phyloP scores from a whole-genome alignment of 2,329 filamentous ascomycete genomes.

The Fusarium kyushuense region DNA sequence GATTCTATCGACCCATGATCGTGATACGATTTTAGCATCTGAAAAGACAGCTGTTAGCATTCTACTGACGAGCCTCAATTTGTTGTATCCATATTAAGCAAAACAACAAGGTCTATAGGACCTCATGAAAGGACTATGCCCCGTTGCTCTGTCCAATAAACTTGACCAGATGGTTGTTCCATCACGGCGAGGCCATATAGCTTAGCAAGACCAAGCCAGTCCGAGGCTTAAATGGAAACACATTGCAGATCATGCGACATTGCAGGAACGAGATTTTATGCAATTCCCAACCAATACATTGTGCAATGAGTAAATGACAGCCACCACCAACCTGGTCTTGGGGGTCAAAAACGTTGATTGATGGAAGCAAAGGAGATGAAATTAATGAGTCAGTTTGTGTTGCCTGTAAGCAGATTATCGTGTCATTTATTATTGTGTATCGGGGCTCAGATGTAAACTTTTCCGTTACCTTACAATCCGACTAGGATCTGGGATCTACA shows the following conservation, averaged over 20 bases:
- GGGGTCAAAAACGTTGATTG: neutral
- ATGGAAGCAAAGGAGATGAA: neutral
- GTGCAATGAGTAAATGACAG: conserved; percentile 4
- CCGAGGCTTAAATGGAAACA: neutral
- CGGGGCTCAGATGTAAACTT: neutral
- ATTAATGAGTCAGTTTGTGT: neutral
- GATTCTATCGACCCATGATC: neutral
- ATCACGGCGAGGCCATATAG: neutral
- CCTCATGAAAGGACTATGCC: neutral
- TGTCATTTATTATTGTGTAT: neutral
- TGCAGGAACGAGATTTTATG: conserved; percentile 10
- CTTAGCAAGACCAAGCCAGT: neutral
- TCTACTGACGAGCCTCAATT: neutral
- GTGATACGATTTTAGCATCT: neutral
- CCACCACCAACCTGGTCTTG: conserved; percentile 1
- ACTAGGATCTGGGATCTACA: conserved; percentile 12
- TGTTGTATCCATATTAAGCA: neutral
- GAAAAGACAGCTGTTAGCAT: neutral
- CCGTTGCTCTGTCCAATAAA: neutral
- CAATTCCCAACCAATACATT: conserved; percentile 5
- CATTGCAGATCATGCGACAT: conserved; percentile 7
- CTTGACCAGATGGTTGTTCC: neutral
- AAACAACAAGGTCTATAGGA: neutral
- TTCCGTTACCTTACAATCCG: neutral
- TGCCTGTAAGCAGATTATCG: neutral